Conservation (phyloP, 371 early-diverging fungal genomes). For the Rhizopus stolonifer region DNA sequence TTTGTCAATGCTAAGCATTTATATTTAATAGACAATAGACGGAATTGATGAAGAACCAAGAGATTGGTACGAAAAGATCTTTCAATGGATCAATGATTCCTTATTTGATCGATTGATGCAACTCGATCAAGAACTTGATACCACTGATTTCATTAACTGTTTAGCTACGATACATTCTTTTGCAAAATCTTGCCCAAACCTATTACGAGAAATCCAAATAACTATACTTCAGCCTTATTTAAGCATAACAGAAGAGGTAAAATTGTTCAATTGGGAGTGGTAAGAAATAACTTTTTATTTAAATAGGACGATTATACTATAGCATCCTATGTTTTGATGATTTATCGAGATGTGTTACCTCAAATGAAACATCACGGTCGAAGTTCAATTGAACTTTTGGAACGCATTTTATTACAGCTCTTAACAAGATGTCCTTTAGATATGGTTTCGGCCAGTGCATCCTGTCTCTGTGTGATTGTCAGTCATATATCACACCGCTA, state of each 20-base stretch:
- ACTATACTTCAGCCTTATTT: conserved; percentile 52
- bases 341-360: conserved; percentile 63
- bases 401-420: conserved; percentile 56
- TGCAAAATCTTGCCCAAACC: conserved; percentile 41
- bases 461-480: conserved; percentile 74
- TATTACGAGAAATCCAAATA: conserved; percentile 44
- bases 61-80: conserved; percentile 43
- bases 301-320: conserved; percentile 51
- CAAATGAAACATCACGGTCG: conserved; percentile 54
- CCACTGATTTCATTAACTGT: conserved; percentile 33
- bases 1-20: background rate
- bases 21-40: conserved; percentile 27
- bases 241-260: conserved; percentile 36
- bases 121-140: conserved; percentile 51
- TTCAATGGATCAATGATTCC: conserved; percentile 66
- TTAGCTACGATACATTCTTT: conserved; percentile 44
- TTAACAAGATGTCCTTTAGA: conserved; percentile 59
- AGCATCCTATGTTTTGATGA: conserved; percentile 51
- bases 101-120: conserved; percentile 62
- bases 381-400: conserved; percentile 51
- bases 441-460: conserved; percentile 67
- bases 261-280: background rate
- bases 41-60: conserved; percentile 32
- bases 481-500: conserved; percentile 63
- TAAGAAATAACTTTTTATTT: background rate